Base-by-base conservation (phyloP, 2,329 filamentous ascomycete genomes). In the Trichoderma afroharzianum region DNA sequence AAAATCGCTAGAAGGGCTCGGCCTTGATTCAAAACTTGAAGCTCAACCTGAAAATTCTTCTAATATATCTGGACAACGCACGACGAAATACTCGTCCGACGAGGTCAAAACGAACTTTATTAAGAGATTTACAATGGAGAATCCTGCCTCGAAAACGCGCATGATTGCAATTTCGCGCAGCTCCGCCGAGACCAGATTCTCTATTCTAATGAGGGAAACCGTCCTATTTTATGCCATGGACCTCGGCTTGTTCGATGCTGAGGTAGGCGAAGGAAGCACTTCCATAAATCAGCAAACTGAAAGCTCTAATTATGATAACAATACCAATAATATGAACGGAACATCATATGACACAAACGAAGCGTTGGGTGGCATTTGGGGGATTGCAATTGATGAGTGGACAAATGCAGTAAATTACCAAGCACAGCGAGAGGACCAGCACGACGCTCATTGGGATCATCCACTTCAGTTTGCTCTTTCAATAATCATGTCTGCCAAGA, bases 121-220 rank as follows among this genome's bases (percentile, higher is more conserved):
- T 5, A 63, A 47, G 8, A 63, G 24, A 43, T 47, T 30, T 8
- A 63, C 59, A 12, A 24, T 14, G 36, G 36, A 47, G 6, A 28
- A 47, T 47, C 18, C 36, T 18, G 18, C 7, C 0, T 43, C 1
- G 15, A 43, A 47, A 43, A 47, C 11, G 3, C 36, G 59, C 1
- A 63, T 63, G 59, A n/a, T 63, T 3, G 59, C 59, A 4, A n/a
- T 47, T 30, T 63, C 59, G 12, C 59, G 59, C 5, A 63, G 36
- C 24, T 11, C 36, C 0, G 18, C 24, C 2, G 24, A 43, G 24
- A 43, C 24, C 1, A 47, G 36, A 14, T 47, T 47, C 15, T 14
- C 15, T 47, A 6, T 26, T 47, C 9, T 26, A 11, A 8, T 6
- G 3, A 39, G 39, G 21, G 59, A 63, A 0, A 47, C 15, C 4